Evolutionary conservation across 257 asterid genomes (phyloP).

Genomic region (Jacaranda copaia): DNA sequence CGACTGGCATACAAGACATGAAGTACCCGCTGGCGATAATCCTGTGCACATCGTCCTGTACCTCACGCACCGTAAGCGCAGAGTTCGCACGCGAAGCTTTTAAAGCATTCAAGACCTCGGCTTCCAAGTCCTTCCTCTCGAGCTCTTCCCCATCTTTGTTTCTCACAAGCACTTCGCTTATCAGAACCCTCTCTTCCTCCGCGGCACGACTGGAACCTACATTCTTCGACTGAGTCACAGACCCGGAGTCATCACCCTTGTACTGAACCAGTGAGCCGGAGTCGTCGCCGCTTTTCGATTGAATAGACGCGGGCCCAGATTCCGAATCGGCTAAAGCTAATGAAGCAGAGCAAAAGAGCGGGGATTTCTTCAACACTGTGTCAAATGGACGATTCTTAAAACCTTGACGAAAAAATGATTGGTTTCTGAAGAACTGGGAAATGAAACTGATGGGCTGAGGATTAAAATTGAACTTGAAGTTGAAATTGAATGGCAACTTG

Average conservation of each 20-base stretch:
- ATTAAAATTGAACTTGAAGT: constrained; percentile 46
- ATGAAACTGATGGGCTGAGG: constrained; percentile 42
- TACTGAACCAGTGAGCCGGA: constrained; percentile 40
- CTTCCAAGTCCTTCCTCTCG: constrained; percentile 89
- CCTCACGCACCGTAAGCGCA: constrained; percentile 90
- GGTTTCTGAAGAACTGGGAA: constrained; percentile 42
- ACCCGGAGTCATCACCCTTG: constrained; percentile 46
- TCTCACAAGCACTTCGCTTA: constrained; percentile 91
- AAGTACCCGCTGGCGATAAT: constrained; percentile 91
- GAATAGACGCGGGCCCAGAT: constrained; percentile 37
- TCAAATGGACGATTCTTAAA: constrained; percentile 25
- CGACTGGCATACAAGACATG: constrained; percentile 93
- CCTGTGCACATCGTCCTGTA: constrained; percentile 96
- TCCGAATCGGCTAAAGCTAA: constrained; percentile 56
- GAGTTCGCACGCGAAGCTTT: constrained; percentile 91
- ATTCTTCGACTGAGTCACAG: constrained; percentile 54
- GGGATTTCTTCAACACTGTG: constrained; percentile 37
- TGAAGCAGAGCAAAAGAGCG: constrained; percentile 75
- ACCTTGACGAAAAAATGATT: constrained; percentile 31
- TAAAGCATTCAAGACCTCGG: constrained; percentile 80
- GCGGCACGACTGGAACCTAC: constrained; percentile 49
- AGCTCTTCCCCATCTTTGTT: constrained; percentile 95
- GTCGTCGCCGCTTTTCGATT: constrained; percentile 41
- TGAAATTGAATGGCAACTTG: constrained; percentile 56
- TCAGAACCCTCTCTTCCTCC: constrained; percentile 89